These are phyloP conservation scores for Medicago ruthenica DNA, from an alignment of 306 rosid genomes.

Conservation along the genomic window DNA sequence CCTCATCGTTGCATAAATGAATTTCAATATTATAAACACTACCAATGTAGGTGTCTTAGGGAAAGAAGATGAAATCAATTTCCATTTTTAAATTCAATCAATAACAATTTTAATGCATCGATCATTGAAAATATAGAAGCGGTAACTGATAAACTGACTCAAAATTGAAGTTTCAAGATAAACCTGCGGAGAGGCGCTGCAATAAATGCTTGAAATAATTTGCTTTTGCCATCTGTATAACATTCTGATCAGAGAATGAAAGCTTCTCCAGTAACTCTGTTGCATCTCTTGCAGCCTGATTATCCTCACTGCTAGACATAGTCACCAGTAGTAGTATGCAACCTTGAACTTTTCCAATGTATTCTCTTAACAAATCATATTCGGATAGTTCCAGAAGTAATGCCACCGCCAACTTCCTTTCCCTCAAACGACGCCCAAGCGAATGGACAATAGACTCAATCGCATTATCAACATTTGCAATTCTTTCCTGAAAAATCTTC, in stretches of 20 bases:
- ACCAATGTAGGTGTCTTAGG: not conserved
- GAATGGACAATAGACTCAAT: slow-evolving; percentile 63
- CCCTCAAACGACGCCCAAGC: slow-evolving; percentile 67
- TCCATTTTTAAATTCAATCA: slow-evolving; percentile 1
- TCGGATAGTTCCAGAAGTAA: slow-evolving; percentile 67
- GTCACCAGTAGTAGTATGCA: slow-evolving; percentile 72
- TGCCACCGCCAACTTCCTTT: slow-evolving; percentile 63
- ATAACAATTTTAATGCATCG: not conserved
- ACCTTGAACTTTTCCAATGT: slow-evolving; percentile 71
- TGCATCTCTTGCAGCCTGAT: slow-evolving; percentile 59
- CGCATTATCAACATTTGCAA: slow-evolving; percentile 58
- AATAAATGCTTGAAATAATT: slow-evolving; percentile 71
- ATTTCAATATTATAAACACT: slow-evolving; percentile 10
- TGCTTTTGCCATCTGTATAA: slow-evolving; percentile 73
- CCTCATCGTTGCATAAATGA: not conserved
- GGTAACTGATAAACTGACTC: not conserved
- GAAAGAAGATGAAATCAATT: not conserved
- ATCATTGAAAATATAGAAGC: not conserved
- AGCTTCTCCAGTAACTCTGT: slow-evolving; percentile 64
- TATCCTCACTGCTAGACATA: slow-evolving; percentile 60
- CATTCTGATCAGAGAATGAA: slow-evolving; percentile 63
- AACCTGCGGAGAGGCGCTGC: slow-evolving; percentile 70
- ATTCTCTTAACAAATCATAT: slow-evolving; percentile 30
- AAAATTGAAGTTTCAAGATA: slow-evolving; percentile 11
- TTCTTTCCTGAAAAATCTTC: slow-evolving; percentile 54